Base-by-base conservation (phyloP, 2,329 filamentous ascomycete species). In the Xylariales sp. region DNA sequence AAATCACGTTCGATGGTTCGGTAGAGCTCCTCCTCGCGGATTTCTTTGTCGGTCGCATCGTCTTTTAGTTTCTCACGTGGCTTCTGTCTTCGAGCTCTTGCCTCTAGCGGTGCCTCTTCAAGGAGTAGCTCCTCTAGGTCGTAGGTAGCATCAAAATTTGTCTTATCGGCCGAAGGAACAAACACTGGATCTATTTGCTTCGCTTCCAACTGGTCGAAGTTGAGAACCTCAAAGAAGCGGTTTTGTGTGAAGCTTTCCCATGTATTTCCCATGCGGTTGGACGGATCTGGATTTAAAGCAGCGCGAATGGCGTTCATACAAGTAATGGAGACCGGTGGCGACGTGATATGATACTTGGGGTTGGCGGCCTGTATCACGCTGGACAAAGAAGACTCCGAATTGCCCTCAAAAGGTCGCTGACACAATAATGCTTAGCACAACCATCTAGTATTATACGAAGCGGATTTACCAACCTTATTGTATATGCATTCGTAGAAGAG, bases 401-500 rank as follows among this genome's bases (percentile, higher is more conserved):
- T 88, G 37, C 88, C 91, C 56, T 96, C 89, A 49, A 97, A 98
- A 16, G 93, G 93, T 52, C 93, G 80, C 88, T 95, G 55, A 27
- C n/a, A n/a, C n/a, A n/a, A n/a, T n/a, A n/a, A n/a, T n/a, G n/a
- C n/a, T n/a, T n/a, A n/a, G n/a, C n/a, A n/a, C n/a, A n/a, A n/a
- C n/a, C n/a, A n/a, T n/a, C n/a, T n/a, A n/a, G n/a, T n/a, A n/a
- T n/a, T n/a, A n/a, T n/a, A n/a, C n/a, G n/a, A n/a, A n/a, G n/a
- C n/a, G n/a, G n/a, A n/a, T n/a, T n/a, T n/a, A n/a, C 72, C 37
- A 65, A 89, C 88, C 83, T 94, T 97, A 68, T 94, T 95, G 69
- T 97, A 98, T 48, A 98, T 96, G 74, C 93, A 97, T 63, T 98
- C 93, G 62, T 96, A 98, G 62, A 97, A 97, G n/a, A 95, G 76